Base-by-base conservation (phyloP, 2,329 filamentous ascomycete species). In the Elsinoe arachidis region DNA sequence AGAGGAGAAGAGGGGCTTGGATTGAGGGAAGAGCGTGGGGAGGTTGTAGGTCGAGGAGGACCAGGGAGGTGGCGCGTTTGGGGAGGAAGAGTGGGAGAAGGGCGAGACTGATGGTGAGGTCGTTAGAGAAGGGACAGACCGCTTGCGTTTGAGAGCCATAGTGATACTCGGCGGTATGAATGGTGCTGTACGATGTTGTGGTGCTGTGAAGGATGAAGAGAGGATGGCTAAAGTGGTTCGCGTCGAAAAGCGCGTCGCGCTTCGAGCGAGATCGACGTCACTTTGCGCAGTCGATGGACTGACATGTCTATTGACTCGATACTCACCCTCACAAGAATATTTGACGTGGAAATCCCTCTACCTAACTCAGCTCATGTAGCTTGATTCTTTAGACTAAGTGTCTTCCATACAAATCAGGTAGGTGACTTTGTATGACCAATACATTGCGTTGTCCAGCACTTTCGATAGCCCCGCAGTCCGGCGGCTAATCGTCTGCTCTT, bases 101-200 rank as follows among this genome's bases (percentile, higher is more conserved):
- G 15, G 61, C 54, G 60, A 66, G 69, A 62, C 66, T 67, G 66
- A 64, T 43, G 67, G 64, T 23, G 66, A 65, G 56, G 66, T 64
- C 58, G 68, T 67, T 61, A 76, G 73, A 41, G 71, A 67, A 41
- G 63, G 59, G 44, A 63, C 62, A 34, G 79, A 80, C 44, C 80
- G 78, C 67, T 83, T 84, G 66, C 81, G 80, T 68, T 84, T 84
- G 67, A 78, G 70, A 19, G 73, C 72, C 80, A 83, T 83, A 15
- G 9, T 64, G 58, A n/a, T 26, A 17, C 14, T 30, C 10, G 35
- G 11, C 3, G 52, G 12, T 34, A 35, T 3, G n/a, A 55, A 55
- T 19, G 34, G 23, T n/a, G 44, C 4, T 47, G 6, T 6, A 26
- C 44, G 44, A 21, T 21, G 44, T 26, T 17, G 44, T 47, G 44